Base-by-base conservation (phyloP, 805 yeast species). In the Nematodospora valgi region DNA sequence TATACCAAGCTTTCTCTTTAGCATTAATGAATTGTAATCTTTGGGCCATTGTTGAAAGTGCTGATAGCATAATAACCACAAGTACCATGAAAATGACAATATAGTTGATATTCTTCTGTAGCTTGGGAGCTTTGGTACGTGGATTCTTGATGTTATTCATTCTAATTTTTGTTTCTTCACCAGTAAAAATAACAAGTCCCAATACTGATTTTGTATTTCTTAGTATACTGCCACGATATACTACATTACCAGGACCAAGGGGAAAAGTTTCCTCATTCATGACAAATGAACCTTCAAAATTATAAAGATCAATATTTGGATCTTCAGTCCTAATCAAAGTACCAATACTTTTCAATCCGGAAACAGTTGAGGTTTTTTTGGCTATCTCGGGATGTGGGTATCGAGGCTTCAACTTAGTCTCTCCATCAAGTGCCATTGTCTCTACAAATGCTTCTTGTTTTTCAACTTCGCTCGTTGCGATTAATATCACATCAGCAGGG, bases 351-450 rank as follows among this genome's bases (percentile, higher is more conserved):
- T 68, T 70, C 34, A 86, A 53, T 0, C 74, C 74, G 2, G 68
- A 55, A 0, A 78, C 82, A 3, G 70, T 62, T 15, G 70, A 62
- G 27, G 81, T 66, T 8, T 58, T 43, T 11, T 73, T 72, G 26
- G 80, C 70, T 2, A 91, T 46, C 41, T 80, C 85, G 2, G 72
- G 67, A 42, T 81, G 83, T 0, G 96, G 85, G 13, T 64, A 62
- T 47, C 77, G 80, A 6, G 85, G 71, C 56, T 93, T 93, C 41
- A 93, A 67, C 53, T 88, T 91, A 0, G 98, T 93, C 58, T 93
- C 98, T 33, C 99, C 99, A 59, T 93, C 98, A 32, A 93, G 68
- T 1, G 96, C 98, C 91, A 91, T 88, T 1, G 99, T 93, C 57
- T 93, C 99, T 13, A 89, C 79, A 45, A 77, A 86, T 1, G 86